Base-by-base conservation (phyloP, 306 rosid genomes). In the Benincasa hispida region DNA sequence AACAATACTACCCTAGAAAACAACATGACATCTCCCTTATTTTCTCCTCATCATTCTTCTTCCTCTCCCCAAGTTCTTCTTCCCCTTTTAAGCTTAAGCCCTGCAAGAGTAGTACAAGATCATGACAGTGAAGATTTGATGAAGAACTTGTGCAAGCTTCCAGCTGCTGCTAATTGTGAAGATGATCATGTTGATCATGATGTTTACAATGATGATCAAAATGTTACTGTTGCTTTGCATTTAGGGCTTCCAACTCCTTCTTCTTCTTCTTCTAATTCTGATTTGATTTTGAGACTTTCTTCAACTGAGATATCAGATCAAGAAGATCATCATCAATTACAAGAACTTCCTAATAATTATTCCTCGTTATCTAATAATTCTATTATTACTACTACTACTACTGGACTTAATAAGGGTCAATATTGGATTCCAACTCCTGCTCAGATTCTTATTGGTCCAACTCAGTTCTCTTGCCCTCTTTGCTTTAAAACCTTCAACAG, bases 401-500 rank as follows among this genome's bases (percentile, higher is more conserved):
- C 9, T 48, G 76, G 60, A 72, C 19, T 72, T 17, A 72, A 72
- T 17, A 72, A 72, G 27, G 76, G 76, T 11, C 76, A 75, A 86
- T 93, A 89, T 81, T 93, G 98, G 98, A 93, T 93, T 89, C 98
- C 98, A 51, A 89, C 97, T 15, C 97, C 98, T 8, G 60, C 96
- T 79, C 98, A 93, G 83, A 93, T 93, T 83, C 81, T 91, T 65
- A 93, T 91, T 56, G 98, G 98, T 79, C 96, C 97, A 67, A 93
- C 98, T 14, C 98, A 88, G 82, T 93, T 91, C 73, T 88, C 97
- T 58, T 93, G 98, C 70, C 96, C 97, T 57, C 98, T 93, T 85
- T 93, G 98, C 83, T 91, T 86, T 91, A 93, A 93, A 82, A 91
- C 98, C 57, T 93, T 93, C 89, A 93, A 93, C 74, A 88, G 98